Evolutionary conservation across 768 basidiomycete genomes (phyloP).

Genomic region (Lyophyllum semitale): DNA sequence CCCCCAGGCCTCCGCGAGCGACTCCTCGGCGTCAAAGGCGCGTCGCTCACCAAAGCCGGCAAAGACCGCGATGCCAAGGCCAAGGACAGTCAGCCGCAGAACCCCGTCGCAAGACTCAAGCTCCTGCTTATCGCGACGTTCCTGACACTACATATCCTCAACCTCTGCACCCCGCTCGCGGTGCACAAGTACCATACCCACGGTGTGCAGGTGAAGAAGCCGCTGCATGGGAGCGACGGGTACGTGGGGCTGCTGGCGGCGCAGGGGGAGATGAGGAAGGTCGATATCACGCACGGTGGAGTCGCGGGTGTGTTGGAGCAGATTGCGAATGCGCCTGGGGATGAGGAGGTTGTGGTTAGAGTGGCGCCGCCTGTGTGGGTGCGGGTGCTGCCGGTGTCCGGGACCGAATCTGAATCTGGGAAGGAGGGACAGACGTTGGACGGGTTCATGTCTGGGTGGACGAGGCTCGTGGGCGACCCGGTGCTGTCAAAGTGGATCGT

Average conservation of each 20-base stretch:
- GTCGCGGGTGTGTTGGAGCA: constrained; percentile 54
- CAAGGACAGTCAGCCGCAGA: constrained; percentile 54
- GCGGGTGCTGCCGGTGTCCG: constrained; percentile 39
- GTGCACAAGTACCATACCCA: constrained; percentile 49
- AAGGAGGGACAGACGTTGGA: constrained; percentile 57
- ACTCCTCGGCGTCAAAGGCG: constrained; percentile 32
- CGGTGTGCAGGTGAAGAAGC: constrained; percentile 42
- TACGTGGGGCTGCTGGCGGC: neutral
- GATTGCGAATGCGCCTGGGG: constrained; percentile 10
- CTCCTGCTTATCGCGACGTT: constrained; percentile 91
- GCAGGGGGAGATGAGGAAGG: constrained; percentile 22
- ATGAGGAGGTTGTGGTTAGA: constrained; percentile 55
- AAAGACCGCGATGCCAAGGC: constrained; percentile 24
- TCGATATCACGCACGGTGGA: constrained; percentile 69
- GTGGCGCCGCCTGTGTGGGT: constrained; percentile 63
- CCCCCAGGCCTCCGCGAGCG: constrained; percentile 17
- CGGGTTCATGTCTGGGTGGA: constrained; percentile 89
- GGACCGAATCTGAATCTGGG: neutral
- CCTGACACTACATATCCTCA: constrained; percentile 87
- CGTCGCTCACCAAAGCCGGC: constrained; percentile 14
- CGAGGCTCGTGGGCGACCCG: constrained; percentile 89
- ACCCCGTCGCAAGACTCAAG: constrained; percentile 87
- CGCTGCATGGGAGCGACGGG: constrained; percentile 35
- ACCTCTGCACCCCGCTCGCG: constrained; percentile 90
- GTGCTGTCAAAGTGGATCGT: constrained; percentile 96